A percentile compares a stretch with the other conserved stretches of the same genome.
Evolutionary conservation across 345 rosid species (phyloP).

Genomic region (Boechera divaricarpa): DNA sequence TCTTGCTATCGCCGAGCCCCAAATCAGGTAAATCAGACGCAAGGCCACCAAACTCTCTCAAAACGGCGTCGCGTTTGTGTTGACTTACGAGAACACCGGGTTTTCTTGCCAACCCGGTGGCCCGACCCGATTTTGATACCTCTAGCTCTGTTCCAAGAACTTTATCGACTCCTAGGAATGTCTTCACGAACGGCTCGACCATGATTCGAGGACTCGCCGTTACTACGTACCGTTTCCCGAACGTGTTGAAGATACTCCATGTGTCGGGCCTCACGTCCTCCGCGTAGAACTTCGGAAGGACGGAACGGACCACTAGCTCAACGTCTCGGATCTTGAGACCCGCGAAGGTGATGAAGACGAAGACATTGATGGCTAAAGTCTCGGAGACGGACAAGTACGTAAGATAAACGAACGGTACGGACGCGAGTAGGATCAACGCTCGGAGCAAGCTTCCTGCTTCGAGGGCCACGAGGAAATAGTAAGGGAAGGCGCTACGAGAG

Average conservation of each 20-base stretch:
- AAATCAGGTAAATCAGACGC: slow-evolving; percentile 63
- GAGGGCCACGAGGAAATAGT: slow-evolving; percentile 81
- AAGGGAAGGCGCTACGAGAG: slow-evolving; percentile 86
- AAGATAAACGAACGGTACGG: slow-evolving; percentile 77
- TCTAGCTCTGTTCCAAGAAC: slow-evolving; percentile 85
- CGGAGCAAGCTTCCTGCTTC: slow-evolving; percentile 85
- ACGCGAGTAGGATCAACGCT: slow-evolving; percentile 63
- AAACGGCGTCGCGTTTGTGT: slow-evolving; percentile 64
- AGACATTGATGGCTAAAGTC: slow-evolving; percentile 63
- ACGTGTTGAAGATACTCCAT: slow-evolving; percentile 82
- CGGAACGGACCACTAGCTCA: slow-evolving; percentile 82
- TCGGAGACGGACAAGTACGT: slow-evolving; percentile 70
- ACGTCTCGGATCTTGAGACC: slow-evolving; percentile 72
- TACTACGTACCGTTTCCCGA: slow-evolving; percentile 71
- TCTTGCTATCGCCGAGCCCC: slow-evolving; percentile 78
- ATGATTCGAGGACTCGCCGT: slow-evolving; percentile 84
- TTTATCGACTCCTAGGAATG: slow-evolving; percentile 72
- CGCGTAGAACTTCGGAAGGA: slow-evolving; percentile 77
- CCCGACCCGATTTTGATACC: slow-evolving; percentile 71
- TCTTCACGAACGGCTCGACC: slow-evolving; percentile 85
- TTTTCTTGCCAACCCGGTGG: slow-evolving; percentile 72
- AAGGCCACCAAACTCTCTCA: slow-evolving; percentile 62
- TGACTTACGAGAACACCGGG: slow-evolving; percentile 78
- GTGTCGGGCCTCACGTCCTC: slow-evolving; percentile 89
- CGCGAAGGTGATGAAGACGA: slow-evolving; percentile 69